Percentiles rank a stretch among this genome's conserved stretches.
These are phyloP conservation scores for Cotoneaster glaucophyllus DNA, from an alignment of 306 rosid genomes.

Conservation along the genomic window DNA sequence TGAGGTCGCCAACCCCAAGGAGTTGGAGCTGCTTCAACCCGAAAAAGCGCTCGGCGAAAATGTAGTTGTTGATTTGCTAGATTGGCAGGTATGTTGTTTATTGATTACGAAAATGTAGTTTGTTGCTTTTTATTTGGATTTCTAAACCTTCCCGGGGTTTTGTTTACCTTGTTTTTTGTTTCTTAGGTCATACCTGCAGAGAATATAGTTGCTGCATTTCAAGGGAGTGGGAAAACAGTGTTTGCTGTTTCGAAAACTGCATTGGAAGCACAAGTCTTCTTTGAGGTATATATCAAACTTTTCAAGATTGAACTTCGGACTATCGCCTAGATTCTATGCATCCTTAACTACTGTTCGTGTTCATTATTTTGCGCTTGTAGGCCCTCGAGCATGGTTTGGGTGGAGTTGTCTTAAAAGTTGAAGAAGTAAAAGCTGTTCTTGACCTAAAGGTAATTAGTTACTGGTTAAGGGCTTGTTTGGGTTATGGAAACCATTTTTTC, in stretches of 20 bases:
- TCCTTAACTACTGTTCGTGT: background rate
- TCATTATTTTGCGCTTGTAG: constrained; percentile 33
- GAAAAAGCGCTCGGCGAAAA: constrained; percentile 43
- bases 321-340: background rate
- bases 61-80: constrained; percentile 63
- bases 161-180: constrained; percentile 8
- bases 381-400: constrained; percentile 86
- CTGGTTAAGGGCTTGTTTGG: constrained; percentile 18
- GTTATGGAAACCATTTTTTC: background rate
- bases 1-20: constrained; percentile 53
- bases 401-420: constrained; percentile 77
- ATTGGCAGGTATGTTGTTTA: constrained; percentile 74
- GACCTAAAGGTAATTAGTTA: constrained; percentile 62
- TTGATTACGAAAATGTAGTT: background rate
- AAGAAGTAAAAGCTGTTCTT: constrained; percentile 61
- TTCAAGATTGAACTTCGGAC: background rate
- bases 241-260: constrained; percentile 52
- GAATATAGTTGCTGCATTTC: constrained; percentile 84
- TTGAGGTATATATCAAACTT: constrained; percentile 52
- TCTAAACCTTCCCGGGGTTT: background rate
- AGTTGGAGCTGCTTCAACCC: constrained; percentile 54
- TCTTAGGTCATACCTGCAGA: constrained; percentile 81
- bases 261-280: constrained; percentile 65
- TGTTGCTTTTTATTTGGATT: background rate
- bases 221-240: constrained; percentile 61